Evolutionary conservation across 139 green algal genomes (phyloP).

Genomic region (Ettlia oleoabundans): DNA sequence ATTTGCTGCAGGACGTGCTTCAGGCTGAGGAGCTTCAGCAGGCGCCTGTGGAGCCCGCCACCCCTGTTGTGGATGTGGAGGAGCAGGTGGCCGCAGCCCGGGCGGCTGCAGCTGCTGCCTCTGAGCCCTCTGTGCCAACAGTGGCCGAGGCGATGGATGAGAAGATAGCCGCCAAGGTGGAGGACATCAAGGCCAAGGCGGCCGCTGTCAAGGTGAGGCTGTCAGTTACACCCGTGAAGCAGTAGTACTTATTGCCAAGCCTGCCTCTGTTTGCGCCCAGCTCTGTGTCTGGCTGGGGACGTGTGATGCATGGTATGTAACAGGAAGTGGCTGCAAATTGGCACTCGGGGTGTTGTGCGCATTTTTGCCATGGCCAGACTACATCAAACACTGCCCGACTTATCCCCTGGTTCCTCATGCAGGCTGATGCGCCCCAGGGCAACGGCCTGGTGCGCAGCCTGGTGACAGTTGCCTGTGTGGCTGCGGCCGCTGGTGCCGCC

Average conservation of each 20-base stretch:
- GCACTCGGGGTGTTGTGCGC: too few species aligned
- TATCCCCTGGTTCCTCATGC: too few species aligned
- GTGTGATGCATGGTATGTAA: too few species aligned
- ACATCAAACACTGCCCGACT: too few species aligned
- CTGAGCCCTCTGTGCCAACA: not conserved
- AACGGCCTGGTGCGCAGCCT: not conserved
- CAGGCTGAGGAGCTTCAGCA: not conserved
- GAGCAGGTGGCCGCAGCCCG: too few species aligned
- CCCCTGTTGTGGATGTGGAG: not conserved
- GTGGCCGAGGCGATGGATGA: not conserved
- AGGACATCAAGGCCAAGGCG: not conserved
- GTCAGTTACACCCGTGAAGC: too few species aligned
- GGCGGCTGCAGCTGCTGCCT: too few species aligned
- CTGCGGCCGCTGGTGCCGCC: not conserved
- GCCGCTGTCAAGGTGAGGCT: not conserved
- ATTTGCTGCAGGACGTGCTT: not conserved
- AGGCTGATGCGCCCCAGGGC: not conserved
- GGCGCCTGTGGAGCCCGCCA: not conserved
- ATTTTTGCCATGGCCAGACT: too few species aligned
- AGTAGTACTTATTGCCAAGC: too few species aligned
- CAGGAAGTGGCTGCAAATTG: too few species aligned
- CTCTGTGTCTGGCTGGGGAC: too few species aligned
- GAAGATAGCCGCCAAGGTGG: not conserved
- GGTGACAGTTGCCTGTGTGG: not conserved
- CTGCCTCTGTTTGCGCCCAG: too few species aligned